Evolutionary conservation across 169 alveolate genomes (phyloP).

Genomic region (Plasmodium yoelii): DNA sequence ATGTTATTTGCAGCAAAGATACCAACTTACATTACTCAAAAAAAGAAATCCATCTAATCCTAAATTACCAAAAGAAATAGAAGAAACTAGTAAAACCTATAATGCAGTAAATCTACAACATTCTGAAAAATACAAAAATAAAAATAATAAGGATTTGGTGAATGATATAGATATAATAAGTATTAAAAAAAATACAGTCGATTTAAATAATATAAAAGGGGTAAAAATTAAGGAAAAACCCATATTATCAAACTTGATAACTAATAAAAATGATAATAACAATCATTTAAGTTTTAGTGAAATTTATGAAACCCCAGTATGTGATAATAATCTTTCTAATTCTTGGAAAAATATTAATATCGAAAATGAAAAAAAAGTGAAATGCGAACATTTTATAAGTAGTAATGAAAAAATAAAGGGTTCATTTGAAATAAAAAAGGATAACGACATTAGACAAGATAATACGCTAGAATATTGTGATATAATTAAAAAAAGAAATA

Average conservation of each 20-base stretch:
- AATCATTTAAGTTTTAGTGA: not conserved
- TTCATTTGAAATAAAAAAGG: constrained; percentile 10
- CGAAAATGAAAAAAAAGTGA: constrained; percentile 2
- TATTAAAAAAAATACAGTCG: constrained; percentile 13
- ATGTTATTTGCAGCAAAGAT: constrained; percentile 34
- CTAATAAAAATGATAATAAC: constrained; percentile 23
- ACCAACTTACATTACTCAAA: constrained; percentile 67
- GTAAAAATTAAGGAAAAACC: constrained; percentile 19
- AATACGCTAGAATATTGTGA: not conserved
- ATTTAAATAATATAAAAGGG: constrained; percentile 19
- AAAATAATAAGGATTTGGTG: not conserved
- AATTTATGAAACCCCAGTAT: constrained; percentile 13
- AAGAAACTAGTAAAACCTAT: not conserved
- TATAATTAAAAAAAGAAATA: not conserved
- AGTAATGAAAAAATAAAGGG: constrained; percentile 2
- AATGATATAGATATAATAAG: constrained; percentile 19
- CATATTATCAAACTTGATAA: constrained; percentile 19
- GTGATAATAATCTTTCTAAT: constrained; percentile 3
- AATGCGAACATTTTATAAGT: constrained; percentile 12
- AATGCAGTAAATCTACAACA: not conserved
- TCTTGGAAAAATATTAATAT: constrained; percentile 3
- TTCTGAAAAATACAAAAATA: constrained; percentile 1
- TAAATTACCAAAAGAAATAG: constrained; percentile 18
- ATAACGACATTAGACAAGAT: not conserved
- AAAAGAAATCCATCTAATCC: constrained; percentile 52